phyloP scores from a whole-genome alignment of 2,329 filamentous ascomycete genomes.

The Cadophora gregata region DNA sequence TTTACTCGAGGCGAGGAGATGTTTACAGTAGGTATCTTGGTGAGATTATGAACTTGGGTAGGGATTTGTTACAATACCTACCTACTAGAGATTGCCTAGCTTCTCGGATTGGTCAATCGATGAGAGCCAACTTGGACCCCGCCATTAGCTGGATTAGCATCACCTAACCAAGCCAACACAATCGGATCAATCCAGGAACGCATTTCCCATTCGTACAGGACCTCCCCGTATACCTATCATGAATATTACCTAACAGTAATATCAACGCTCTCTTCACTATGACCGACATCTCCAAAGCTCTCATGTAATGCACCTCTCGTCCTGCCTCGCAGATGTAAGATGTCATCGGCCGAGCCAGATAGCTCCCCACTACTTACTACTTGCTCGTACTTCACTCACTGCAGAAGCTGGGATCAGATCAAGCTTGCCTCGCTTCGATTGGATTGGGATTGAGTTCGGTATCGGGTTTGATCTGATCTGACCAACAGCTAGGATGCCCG shows the following conservation, averaged over 20 bases:
- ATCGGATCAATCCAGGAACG: slow-evolving; percentile 1
- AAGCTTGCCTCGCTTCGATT: too few species aligned
- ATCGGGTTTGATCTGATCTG: slow-evolving; percentile 21
- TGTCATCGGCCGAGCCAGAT: slow-evolving; percentile 30
- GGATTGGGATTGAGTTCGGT: too few species aligned
- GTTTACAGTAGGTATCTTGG: neutral
- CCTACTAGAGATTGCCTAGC: neutral
- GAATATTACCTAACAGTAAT: slow-evolving; percentile 29
- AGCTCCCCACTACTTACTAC: neutral
- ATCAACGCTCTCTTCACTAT: slow-evolving; percentile 17
- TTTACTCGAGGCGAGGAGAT: neutral
- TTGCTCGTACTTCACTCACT: too few species aligned
- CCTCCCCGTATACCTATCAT: slow-evolving; percentile 21
- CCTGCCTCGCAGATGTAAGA: neutral
- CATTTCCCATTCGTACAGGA: slow-evolving; percentile 24
- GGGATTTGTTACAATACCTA: neutral
- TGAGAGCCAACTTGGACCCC: slow-evolving; percentile 2
- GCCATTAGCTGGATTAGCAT: slow-evolving; percentile 17
- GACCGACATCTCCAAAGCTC: slow-evolving; percentile 16
- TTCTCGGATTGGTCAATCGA: neutral
- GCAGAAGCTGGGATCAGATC: neutral
- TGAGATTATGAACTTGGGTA: too few species aligned
- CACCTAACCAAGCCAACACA: neutral
- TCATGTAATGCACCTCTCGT: slow-evolving; percentile 29
- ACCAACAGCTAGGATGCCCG: neutral